Evolutionary conservation across 2,329 filamentous ascomycete genomes (phyloP), one percentile per base, ranked within the genome.

Genomic region (Beauveria sp.): DNA sequence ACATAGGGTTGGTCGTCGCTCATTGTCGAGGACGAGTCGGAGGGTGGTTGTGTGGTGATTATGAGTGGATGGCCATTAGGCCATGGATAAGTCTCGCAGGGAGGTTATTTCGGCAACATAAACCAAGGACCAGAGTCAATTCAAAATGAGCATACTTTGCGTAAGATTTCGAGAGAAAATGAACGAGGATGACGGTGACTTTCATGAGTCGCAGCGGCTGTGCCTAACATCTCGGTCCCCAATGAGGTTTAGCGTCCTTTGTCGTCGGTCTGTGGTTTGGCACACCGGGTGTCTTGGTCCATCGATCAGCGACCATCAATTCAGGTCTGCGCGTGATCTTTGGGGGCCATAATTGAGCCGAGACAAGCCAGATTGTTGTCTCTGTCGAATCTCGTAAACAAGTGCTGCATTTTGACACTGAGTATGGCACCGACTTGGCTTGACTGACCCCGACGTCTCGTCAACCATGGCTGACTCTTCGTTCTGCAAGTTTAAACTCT

Each of bases 1-100:
- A 83, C 74, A 67, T 84, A 84, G 18, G 80, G 76, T 63, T 75
- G 73, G 51, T 75, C 72, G 60, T 77, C 74, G 61, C 71, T 72
- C 77, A 80, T 80, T 22, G 20, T 62, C 22, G 40, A 53, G 24
- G 43, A 34, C 20, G 26, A 46, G 28, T 24, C 28, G 48, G 34
- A 51, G 22, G 9, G 20, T n/a, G 41, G 10, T 3, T 37, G n/a
- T 3, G 50, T 44, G n/a, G 48, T 46, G 20, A 40, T 8, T 46
- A 22, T 37, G 20, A 47, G 48, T 59, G 40, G 50, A 46, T 16
- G 57, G 50, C 57, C 57, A 61, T 61, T 10, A 56, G 52, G 53
- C 43, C 24, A 34, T 43, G 52, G 7, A 44, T 22, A 3, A 4
- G 20, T 37, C 40, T 59, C 48, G 40, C n/a, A 26, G n/a, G 40